These are phyloP conservation scores for Tulasnella sp. DNA, from an alignment of 768 basidiomycete genomes.

Conservation along the genomic window DNA sequence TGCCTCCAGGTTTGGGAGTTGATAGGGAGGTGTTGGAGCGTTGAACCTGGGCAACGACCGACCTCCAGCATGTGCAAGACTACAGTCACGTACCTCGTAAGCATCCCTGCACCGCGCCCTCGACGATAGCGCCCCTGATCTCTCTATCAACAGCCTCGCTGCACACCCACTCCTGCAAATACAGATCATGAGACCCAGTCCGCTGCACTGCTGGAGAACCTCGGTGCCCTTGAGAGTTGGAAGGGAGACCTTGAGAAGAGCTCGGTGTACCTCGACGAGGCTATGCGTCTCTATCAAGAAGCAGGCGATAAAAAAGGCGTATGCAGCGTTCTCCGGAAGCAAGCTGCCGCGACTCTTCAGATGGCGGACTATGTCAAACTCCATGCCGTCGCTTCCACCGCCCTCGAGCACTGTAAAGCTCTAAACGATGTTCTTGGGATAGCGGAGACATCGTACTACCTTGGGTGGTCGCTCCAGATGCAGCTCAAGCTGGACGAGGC, in stretches of 20 bases:
- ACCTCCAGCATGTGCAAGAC: not conserved
- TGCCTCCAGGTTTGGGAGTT: constrained; percentile 2
- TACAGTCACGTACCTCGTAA: not conserved
- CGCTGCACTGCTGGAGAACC: not conserved
- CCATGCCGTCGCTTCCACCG: not conserved
- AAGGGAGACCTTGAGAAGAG: not conserved
- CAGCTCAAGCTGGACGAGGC: not conserved
- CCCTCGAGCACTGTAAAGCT: not conserved
- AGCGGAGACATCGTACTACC: not conserved
- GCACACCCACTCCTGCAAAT: not conserved
- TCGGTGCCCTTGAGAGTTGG: not conserved
- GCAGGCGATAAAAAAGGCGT: not conserved
- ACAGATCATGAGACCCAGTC: not conserved
- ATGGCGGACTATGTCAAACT: not conserved
- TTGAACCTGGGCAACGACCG: not conserved
- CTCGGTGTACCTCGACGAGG: not conserved
- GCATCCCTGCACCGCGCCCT: not conserved
- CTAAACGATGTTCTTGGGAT: not conserved
- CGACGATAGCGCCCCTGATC: not conserved
- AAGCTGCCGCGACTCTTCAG: not conserved
- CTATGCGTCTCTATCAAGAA: not conserved
- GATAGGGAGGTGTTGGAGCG: not conserved
- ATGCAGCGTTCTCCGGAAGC: not conserved
- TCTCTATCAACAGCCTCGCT: not conserved
- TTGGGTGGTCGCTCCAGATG: not conserved